phyloP scores from a whole-genome alignment of 768 basidiomycete species.

The Termitomyces sp. region DNA sequence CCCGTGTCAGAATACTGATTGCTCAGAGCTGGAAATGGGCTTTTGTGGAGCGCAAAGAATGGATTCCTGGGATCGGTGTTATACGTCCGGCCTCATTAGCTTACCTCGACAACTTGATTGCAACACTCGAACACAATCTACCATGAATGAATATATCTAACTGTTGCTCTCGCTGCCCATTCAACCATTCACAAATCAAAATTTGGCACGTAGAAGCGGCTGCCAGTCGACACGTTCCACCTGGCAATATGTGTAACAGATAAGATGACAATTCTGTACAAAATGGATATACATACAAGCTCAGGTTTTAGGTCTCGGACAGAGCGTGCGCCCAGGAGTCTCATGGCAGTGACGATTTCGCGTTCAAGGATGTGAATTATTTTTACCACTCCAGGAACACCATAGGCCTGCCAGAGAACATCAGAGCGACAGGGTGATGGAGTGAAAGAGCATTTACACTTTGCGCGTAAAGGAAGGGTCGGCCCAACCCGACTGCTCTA shows the following conservation, averaged over 20 bases:
- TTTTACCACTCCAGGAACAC: conserved; percentile 65
- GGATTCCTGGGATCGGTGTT: conserved; percentile 45
- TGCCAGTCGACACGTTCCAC: conserved; percentile 71
- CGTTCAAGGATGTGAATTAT: conserved; percentile 64
- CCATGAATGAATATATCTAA: background rate
- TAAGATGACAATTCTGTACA: background rate
- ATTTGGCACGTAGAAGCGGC: conserved; percentile 31
- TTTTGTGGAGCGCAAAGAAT: conserved; percentile 43
- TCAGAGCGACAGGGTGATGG: background rate
- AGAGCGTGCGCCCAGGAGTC: conserved; percentile 64
- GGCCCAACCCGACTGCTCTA: conserved; percentile 79
- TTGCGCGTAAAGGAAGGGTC: conserved; percentile 84
- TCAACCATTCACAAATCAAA: conserved; percentile 20
- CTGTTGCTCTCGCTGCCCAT: background rate
- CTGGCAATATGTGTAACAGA: conserved; percentile 25
- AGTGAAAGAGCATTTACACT: conserved; percentile 47
- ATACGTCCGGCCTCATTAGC: conserved; percentile 30
- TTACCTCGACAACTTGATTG: conserved; percentile 37
- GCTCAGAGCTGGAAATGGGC: conserved; percentile 71
- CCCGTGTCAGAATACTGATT: background rate
- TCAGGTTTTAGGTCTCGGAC: conserved; percentile 68
- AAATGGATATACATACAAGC: conserved; percentile 39
- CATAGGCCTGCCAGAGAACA: conserved; percentile 59
- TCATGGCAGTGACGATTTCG: conserved; percentile 78
- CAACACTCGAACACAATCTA: conserved; percentile 25